Conservation (phyloP, 1,284 basidiomycete genomes). For the Heterobasidion irregulare region DNA sequence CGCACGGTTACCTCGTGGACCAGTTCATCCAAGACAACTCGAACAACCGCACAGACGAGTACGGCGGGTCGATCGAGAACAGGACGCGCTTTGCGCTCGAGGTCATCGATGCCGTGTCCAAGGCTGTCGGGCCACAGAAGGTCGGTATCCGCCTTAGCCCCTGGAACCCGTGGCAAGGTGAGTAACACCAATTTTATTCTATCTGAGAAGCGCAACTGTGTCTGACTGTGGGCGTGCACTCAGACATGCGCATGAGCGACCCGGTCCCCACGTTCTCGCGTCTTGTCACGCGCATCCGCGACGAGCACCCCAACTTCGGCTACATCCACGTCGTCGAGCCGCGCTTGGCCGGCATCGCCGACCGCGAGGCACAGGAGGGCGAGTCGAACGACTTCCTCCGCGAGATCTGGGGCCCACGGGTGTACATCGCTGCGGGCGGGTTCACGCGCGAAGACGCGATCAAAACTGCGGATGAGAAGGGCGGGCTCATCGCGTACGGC, state of each 20-base stretch:
- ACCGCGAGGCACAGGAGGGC: slow-evolving; percentile 2
- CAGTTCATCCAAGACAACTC: slow-evolving; percentile 29
- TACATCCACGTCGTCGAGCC: slow-evolving; percentile 21
- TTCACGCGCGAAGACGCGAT: slow-evolving; percentile 14
- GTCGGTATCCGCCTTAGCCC: slow-evolving; percentile 36
- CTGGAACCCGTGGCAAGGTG: slow-evolving; percentile 23
- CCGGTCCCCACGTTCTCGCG: slow-evolving; percentile 3
- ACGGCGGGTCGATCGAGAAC: slow-evolving; percentile 51
- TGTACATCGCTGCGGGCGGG: slow-evolving; percentile 29
- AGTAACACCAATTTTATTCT: background rate
- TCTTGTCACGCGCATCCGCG: slow-evolving; percentile 2
- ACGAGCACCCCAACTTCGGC: background rate
- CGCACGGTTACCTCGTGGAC: slow-evolving; percentile 34
- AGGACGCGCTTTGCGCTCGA: slow-evolving; percentile 40
- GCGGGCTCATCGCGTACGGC: slow-evolving; percentile 32
- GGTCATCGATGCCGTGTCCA: slow-evolving; percentile 26
- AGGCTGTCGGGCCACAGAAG: slow-evolving; percentile 18
- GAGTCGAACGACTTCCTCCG: slow-evolving; percentile 20
- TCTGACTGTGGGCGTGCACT: no score
- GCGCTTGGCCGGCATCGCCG: slow-evolving; percentile 14
- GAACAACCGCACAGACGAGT: slow-evolving; percentile 52
- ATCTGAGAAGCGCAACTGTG: background rate
- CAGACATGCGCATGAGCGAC: slow-evolving; percentile 14
- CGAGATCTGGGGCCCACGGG: slow-evolving; percentile 14
- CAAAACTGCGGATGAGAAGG: slow-evolving; percentile 18